Evolutionary conservation across 371 early-diverging fungal species (phyloP).

Genomic region (Thermomucor indicae-seudaticae): DNA sequence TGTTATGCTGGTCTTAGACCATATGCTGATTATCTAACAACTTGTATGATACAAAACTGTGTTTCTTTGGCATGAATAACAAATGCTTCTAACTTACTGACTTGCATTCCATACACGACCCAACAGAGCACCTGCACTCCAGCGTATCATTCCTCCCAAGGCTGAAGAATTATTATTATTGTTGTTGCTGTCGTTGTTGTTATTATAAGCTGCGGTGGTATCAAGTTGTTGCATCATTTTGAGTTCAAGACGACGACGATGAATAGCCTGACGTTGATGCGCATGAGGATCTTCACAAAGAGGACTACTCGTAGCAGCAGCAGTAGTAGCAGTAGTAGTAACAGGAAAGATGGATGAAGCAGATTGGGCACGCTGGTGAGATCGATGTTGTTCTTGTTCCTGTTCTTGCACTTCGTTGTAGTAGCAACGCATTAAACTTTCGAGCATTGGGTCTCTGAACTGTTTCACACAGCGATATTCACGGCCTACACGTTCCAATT

Average conservation of each 20-base stretch:
- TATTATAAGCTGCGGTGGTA: neutral
- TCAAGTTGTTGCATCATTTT: no score
- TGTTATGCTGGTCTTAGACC: conserved; percentile 34
- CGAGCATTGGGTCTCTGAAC: conserved; percentile 37
- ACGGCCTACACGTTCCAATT: conserved; percentile 40
- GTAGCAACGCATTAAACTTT: conserved; percentile 28
- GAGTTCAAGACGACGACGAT: conserved; percentile 12
- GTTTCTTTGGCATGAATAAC: no score
- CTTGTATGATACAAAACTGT: no score
- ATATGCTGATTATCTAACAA: no score
- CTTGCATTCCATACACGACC: conserved; percentile 19
- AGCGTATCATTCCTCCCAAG: conserved; percentile 13
- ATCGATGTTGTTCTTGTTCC: conserved; percentile 1
- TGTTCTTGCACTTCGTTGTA: conserved; percentile 8
- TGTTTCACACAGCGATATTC: conserved; percentile 35
- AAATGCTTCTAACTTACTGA: conserved; percentile 1
- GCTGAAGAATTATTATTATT: neutral
- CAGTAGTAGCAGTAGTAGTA: no score
- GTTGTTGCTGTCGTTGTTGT: neutral
- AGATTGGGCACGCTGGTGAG: conserved; percentile 7
- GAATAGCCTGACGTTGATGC: conserved; percentile 16
- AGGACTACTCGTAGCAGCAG: neutral
- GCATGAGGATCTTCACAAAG: conserved; percentile 6
- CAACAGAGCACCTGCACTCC: conserved; percentile 20
- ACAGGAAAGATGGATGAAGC: conserved; percentile 14